Conservation (phyloP, 257 asterid genomes). For the Euphrasia confusa region DNA sequence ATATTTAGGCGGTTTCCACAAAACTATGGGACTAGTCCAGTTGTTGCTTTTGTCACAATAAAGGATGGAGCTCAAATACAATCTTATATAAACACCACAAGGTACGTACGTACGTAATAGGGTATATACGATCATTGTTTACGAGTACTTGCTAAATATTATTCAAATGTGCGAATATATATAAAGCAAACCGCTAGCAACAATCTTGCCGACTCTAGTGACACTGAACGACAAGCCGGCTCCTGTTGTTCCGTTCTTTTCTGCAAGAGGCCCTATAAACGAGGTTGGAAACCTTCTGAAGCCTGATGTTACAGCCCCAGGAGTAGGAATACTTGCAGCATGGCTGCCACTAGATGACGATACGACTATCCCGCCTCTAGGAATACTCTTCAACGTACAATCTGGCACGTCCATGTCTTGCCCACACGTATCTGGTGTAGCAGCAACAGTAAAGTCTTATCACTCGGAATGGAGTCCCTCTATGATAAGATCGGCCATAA, state of each 20-base stretch:
- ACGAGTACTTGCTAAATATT: neutral
- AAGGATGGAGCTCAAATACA: constrained; percentile 42
- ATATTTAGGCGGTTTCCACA: constrained; percentile 17
- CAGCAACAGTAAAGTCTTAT: too few species aligned
- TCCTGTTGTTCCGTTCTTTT: constrained; percentile 59
- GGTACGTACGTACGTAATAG: constrained; percentile 29
- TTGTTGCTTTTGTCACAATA: constrained; percentile 32
- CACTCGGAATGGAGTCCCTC: neutral
- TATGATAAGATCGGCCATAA: neutral
- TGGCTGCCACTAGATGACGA: neutral
- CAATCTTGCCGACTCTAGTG: constrained; percentile 54
- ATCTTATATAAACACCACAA: constrained; percentile 53
- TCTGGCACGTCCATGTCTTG: neutral
- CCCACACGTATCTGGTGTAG: too few species aligned
- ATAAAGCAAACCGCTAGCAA: constrained; percentile 52
- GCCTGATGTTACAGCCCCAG: constrained; percentile 10
- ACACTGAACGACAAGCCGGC: constrained; percentile 49
- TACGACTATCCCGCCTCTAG: neutral
- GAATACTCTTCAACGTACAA: neutral
- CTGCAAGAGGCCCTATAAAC: constrained; percentile 54
- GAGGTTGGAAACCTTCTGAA: constrained; percentile 50
- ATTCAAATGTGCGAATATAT: neutral
- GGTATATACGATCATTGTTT: neutral
- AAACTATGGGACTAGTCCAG: constrained; percentile 20
- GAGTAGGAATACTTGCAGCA: neutral